Base-by-base conservation (phyloP, 2,329 filamentous ascomycete species). In the Fusarium chaquense region DNA sequence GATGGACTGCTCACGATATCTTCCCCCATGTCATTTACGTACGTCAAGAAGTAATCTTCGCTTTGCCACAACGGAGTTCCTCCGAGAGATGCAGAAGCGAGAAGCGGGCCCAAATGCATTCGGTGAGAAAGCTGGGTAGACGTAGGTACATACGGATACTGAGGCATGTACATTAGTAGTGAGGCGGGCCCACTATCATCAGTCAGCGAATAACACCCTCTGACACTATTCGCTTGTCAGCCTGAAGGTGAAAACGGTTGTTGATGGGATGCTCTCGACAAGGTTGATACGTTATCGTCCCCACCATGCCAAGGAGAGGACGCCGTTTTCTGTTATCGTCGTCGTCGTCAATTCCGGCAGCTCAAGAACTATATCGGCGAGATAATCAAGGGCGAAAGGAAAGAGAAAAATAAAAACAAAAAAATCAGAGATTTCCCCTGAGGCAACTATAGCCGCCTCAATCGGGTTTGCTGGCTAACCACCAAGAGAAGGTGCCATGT, bases 51-150 rank as follows among this genome's bases (percentile, higher is more conserved):
- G 47, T 43, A 22, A 28, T 47, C 47, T 45, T 50, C 28, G 30
- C 45, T 53, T 57, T 24, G 55, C 55, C 64, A 71, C 63, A 44
- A 44, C 55, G 64, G 67, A 71, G 46, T 69, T 65, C 53, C 59
- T 24, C 63, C 67, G 67, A 69, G 50, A 24, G 24, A 41, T 35
- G 45, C 53, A 40, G 26, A 51, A 53, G 46, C 41, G 56, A 51
- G 35, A 51, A 53, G 50, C 43, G 65, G 46, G 36, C 41, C 45
- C 51, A 41, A 20, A 55, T 43, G 36, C 41, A 28, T 20, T 41
- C 43, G 18, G 41, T 30, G 45, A 56, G 58, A 38, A 44, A 44
- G 41, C 22, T 44, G 24, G 40, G 40, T 43, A 41, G 38, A 8
- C 16, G 16, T 36, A 36, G 35, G 15, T 18, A 36, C 35, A 38